Evolutionary conservation across 208 protist species (phyloP), one percentile per base, ranked within the genome.

Genomic region (Trichomonas gallinae): DNA sequence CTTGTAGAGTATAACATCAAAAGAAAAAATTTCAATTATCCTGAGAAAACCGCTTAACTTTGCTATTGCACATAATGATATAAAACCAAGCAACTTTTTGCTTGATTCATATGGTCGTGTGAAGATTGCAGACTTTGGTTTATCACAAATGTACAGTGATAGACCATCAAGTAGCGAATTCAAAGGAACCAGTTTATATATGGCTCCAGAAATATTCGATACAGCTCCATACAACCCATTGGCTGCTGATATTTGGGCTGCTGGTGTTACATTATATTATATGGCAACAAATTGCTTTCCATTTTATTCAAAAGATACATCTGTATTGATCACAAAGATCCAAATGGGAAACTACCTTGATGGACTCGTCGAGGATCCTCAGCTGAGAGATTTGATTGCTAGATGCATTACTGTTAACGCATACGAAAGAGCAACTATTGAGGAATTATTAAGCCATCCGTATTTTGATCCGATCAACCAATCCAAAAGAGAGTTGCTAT

Each of bases 11-110:
- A n/a, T n/a, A n/a, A n/a, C n/a, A n/a, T n/a, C n/a, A n/a, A n/a
- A n/a, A n/a, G n/a, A n/a, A n/a, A n/a, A n/a, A n/a, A n/a, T n/a
- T n/a, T n/a, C n/a, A n/a, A n/a, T n/a, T n/a, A n/a, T n/a, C n/a
- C n/a, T n/a, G n/a, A n/a, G n/a, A n/a, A n/a, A n/a, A n/a, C n/a
- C n/a, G n/a, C n/a, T n/a, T n/a, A n/a, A n/a, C n/a, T n/a, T n/a
- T n/a, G n/a, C n/a, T n/a, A 97, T 98, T 81, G 89, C 98, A 15
- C 97, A 98, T 89, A 96, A 97, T 36, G 97, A 98, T 87, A 21
- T 98, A 34, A 93, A 97, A 36, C 81, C 81, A 34, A 34, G 36
- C 36, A 87, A 87, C 36, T 44, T 87, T 87, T 42, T 87, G 21
- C 4, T 87, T 2, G 34, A 34, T 21, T 13, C 21, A 87, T 87